phyloP scores from a whole-genome alignment of 805 yeast genomes.

The Lipomyces kockii region DNA sequence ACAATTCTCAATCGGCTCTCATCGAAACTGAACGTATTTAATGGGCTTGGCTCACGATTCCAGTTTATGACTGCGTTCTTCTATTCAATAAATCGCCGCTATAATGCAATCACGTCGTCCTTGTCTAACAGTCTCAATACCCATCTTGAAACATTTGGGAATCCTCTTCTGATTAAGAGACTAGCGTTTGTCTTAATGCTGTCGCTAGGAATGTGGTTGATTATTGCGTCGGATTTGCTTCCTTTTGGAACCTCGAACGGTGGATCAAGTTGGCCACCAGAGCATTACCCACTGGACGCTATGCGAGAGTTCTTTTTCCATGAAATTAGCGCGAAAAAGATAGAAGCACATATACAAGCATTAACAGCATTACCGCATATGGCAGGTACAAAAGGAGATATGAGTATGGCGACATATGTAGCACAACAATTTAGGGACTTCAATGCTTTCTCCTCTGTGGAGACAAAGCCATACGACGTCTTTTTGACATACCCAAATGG shows the following conservation, averaged over 20 bases:
- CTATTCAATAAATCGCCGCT: constrained; percentile 9
- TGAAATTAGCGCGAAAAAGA: constrained; percentile 58
- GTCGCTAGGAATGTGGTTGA: constrained; percentile 59
- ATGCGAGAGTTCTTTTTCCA: constrained; percentile 56
- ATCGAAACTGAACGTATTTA: constrained; percentile 41
- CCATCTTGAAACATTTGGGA: constrained; percentile 70
- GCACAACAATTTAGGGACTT: constrained; percentile 56
- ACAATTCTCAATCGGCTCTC: constrained; percentile 24
- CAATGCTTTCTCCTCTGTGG: constrained; percentile 44
- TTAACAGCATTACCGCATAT: constrained; percentile 81
- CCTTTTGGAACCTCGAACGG: constrained; percentile 43
- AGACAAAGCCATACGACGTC: constrained; percentile 56
- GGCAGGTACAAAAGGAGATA: constrained; percentile 87
- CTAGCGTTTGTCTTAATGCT: constrained; percentile 71
- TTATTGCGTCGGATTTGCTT: constrained; percentile 61
- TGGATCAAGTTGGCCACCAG: constrained; percentile 40
- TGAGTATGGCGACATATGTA: constrained; percentile 69
- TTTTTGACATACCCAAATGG: constrained; percentile 70
- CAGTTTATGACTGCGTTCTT: constrained; percentile 19
- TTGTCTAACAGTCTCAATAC: constrained; percentile 18
- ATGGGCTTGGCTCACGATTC: constrained; percentile 16
- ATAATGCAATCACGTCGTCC: constrained; percentile 4
- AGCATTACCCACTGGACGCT: constrained; percentile 63
- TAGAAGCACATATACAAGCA: constrained; percentile 72
- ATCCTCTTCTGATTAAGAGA: constrained; percentile 81